Conservation (phyloP, 805 yeast species). For the Candida cerambycidarum region DNA sequence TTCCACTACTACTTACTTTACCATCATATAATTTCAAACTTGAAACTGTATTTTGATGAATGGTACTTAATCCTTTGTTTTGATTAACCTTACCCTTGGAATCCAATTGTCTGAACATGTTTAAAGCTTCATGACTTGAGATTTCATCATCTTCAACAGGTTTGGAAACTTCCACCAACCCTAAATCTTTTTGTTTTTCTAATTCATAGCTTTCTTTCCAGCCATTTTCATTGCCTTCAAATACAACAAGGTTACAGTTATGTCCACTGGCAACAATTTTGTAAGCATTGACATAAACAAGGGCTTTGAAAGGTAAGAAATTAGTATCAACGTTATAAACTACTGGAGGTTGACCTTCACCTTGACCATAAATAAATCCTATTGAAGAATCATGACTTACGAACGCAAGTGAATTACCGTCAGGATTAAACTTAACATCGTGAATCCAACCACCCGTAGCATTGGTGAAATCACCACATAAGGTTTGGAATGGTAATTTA, state of each 20-base stretch:
- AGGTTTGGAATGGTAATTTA: slow-evolving; percentile 88
- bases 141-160: slow-evolving; percentile 44
- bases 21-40: slow-evolving; percentile 52
- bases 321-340: slow-evolving; percentile 60
- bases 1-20: slow-evolving; percentile 68
- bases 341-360: slow-evolving; percentile 59
- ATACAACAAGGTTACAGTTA: slow-evolving; percentile 86
- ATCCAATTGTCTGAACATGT: slow-evolving; percentile 94
- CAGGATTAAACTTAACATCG: slow-evolving; percentile 81
- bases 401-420: slow-evolving; percentile 74
- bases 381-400: slow-evolving; percentile 87
- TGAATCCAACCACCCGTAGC: slow-evolving; percentile 89
- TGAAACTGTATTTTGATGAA: slow-evolving; percentile 89
- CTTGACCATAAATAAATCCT: slow-evolving; percentile 74
- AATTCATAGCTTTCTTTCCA: slow-evolving; percentile 62
- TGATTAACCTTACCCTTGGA: slow-evolving; percentile 72
- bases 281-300: slow-evolving; percentile 66
- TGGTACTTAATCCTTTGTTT: slow-evolving; percentile 56
- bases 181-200: slow-evolving; percentile 49
- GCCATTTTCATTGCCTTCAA: slow-evolving; percentile 62
- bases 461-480: slow-evolving; percentile 74
- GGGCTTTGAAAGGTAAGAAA: slow-evolving; percentile 75
- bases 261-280: slow-evolving; percentile 87
- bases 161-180: slow-evolving; percentile 44
- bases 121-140: slow-evolving; percentile 74